These are phyloP conservation scores for Yarrowia deformans DNA, from an alignment of 805 yeast species.

Conservation along the genomic window DNA sequence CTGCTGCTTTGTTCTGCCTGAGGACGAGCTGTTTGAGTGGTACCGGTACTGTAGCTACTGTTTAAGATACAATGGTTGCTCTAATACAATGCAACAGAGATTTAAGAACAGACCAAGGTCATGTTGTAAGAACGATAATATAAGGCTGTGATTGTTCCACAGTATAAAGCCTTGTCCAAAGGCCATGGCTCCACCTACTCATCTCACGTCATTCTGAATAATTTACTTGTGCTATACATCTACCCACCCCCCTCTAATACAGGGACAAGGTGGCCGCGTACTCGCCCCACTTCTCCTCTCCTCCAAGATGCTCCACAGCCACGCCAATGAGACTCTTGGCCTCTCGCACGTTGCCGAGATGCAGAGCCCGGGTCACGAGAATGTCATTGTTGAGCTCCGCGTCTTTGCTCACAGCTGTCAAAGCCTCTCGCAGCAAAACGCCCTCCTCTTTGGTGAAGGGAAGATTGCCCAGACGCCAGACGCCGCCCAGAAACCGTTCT, in stretches of 20 bases:
- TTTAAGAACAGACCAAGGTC: too few species aligned
- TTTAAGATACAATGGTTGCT: too few species aligned
- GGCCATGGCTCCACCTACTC: too few species aligned
- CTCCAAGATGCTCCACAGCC: neutral
- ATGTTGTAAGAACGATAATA: too few species aligned
- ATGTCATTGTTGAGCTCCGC: conserved; percentile 2
- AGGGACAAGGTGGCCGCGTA: conserved; percentile 2
- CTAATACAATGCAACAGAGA: too few species aligned
- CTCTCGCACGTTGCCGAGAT: conserved; percentile 8
- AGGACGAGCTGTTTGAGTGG: neutral
- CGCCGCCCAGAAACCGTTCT: conserved; percentile 1
- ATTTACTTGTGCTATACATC: neutral
- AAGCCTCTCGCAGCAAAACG: neutral
- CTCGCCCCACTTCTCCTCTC: conserved; percentile 31
- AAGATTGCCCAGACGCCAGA: conserved; percentile 25
- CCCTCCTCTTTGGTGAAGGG: conserved; percentile 6
- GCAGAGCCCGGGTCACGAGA: conserved; percentile 26
- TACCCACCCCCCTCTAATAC: neutral
- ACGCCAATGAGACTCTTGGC: conserved; percentile 10
- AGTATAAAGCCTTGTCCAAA: too few species aligned
- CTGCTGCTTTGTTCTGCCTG: neutral
- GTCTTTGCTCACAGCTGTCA: neutral
- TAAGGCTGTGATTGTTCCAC: too few species aligned
- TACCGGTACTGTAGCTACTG: neutral
- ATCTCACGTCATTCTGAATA: too few species aligned